Base-by-base conservation (phyloP, 2,329 filamentous ascomycete species). In the Diplodia seriata region DNA sequence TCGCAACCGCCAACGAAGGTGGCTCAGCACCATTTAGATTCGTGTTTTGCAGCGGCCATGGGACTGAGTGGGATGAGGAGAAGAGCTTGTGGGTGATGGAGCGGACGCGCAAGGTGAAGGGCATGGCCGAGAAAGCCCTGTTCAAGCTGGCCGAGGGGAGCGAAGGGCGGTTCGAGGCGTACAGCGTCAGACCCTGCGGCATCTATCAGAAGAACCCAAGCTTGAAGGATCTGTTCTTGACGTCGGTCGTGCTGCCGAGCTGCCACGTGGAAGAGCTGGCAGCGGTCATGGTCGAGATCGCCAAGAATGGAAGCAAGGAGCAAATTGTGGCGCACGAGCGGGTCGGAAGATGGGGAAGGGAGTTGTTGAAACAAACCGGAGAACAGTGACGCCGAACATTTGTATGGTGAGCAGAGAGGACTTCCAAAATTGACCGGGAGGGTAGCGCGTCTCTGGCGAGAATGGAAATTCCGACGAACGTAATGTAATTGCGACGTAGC, bases 251-350 rank as follows among this genome's bases (percentile, higher is more conserved):
- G 43, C n/a, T 62, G 57, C 57, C 57, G 57, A 62, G 57, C 23
- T 62, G 57, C 20, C 57, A 31, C 18, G 57, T 62, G 18, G 57
- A 62, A 14, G 57, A 62, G 43, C 18, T 62, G 43, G 57, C 57
- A 29, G 57, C 40, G 15, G 57, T 62, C 18, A 49, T 62, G 57
- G 43, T 50, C 23, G 57, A 62, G 57, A 14, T 50, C 14, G 57
- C 40, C 8, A 50, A 50, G 57, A 20, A 8, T 9, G 57, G 57
- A 9, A n/a, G 14, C 14, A 14, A 61, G 36, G 57, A 62, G 40
- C 23, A 43, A 18, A 50, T 62, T 20, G 43, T 62, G 23, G 40
- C 20, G 18, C 57, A 62, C 15, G 43, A 49, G 40, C 29, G 26
- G 57, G 31, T 62, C 31, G 33, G n/a, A 23, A 29, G 33, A 20